Evolutionary conservation across 2,329 filamentous ascomycete species (phyloP), one percentile per base, ranked within the genome.

Genomic region (Clonostachys chloroleuca): DNA sequence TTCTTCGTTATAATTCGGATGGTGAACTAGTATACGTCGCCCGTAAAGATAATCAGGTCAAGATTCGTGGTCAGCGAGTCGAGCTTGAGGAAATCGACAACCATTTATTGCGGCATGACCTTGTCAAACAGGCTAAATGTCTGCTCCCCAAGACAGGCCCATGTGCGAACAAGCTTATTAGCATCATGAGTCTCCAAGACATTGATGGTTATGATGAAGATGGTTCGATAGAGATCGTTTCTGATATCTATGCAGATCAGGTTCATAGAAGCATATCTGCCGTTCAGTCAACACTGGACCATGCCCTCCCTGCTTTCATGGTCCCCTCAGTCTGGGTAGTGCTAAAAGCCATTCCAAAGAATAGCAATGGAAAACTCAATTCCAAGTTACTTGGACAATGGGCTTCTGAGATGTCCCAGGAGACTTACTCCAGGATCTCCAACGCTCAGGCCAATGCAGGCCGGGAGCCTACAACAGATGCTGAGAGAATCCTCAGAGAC

Each of bases 361-460:
- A 56, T 13, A 47, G 53, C 2, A 60, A 56, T 2, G 51, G 53
- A 6, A 68, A 68, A 48, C 46, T 61, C 30, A 60, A 67, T 47
- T 60, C 64, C 62, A 50, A 64, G 52, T 62, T 49, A 50, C 61
- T 73, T 14, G 60, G 61, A 3, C 54, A 55, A 3, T 78, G 75
- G 75, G 49, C 77, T 4, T 65, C 70, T n/a, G n/a, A n/a, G n/a
- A n/a, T n/a, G n/a, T n/a, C n/a, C n/a, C n/a, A n/a, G n/a, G n/a
- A n/a, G n/a, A n/a, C n/a, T n/a, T n/a, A n/a, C n/a, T n/a, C n/a
- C n/a, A n/a, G n/a, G n/a, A n/a, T n/a, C n/a, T n/a, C n/a, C n/a
- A n/a, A n/a, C n/a, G n/a, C n/a, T n/a, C n/a, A n/a, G n/a, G n/a
- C n/a, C n/a, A n/a, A n/a, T n/a, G 34, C 34, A 10, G 10, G n/a